phyloP scores from a whole-genome alignment of 208 protist species.

The Tritrichomonas foetus region DNA sequence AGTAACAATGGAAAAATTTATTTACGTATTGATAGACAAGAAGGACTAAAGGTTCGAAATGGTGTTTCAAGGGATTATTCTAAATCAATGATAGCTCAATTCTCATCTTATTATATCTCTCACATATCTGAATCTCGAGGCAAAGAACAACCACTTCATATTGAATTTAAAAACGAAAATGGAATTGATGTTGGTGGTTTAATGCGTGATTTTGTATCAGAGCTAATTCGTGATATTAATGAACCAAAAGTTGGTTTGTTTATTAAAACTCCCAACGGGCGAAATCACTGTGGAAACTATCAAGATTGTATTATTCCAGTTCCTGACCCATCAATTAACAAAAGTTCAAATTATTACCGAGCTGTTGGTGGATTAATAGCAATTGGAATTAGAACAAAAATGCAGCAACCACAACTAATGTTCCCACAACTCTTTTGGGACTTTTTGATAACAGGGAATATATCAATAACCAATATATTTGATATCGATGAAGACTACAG shows the following conservation, averaged over 20 bases:
- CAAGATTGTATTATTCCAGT: not conserved
- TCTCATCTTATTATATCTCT: not conserved
- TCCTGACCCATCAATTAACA: not conserved
- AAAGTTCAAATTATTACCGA: not conserved
- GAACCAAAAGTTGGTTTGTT: not conserved
- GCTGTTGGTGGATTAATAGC: not conserved
- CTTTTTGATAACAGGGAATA: not conserved
- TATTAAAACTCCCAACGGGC: not conserved
- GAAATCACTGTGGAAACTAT: not conserved
- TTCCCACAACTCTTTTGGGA: not conserved
- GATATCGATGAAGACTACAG: not conserved
- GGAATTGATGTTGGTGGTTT: conserved; percentile 17
- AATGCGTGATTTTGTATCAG: not conserved
- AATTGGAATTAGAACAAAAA: not conserved
- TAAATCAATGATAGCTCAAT: not conserved
- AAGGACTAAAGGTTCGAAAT: not conserved
- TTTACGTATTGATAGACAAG: not conserved
- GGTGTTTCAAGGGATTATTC: not conserved
- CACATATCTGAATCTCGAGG: not conserved
- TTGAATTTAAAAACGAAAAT: not conserved
- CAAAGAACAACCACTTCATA: not conserved
- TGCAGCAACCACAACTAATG: not conserved
- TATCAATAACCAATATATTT: not conserved
- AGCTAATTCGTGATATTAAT: not conserved
- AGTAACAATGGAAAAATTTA: not conserved